Evolutionary conservation across 176 grass and related monocot genomes (phyloP), one percentile per base, ranked within the genome.

Genomic region (Phoenix roebelenii): DNA sequence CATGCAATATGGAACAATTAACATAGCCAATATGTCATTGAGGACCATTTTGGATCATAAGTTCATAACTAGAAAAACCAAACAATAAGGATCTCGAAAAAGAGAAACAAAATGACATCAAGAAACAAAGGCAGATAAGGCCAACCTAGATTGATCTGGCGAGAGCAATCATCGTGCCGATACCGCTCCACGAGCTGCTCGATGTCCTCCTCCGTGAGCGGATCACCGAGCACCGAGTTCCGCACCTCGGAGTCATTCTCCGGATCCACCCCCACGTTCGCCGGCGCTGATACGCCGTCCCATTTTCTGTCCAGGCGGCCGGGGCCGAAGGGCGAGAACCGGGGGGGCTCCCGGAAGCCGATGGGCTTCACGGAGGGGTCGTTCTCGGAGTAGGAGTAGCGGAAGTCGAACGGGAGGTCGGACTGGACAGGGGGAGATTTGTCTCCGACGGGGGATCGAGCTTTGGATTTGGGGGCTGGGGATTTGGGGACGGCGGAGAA

Each of bases 271-370:
- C 22, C 22, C 23, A 5, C 59, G 17, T 25, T 18, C 28, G 15
- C 22, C 9, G 72, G 30, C 4, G 85, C 80, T 15, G 51, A 70
- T 1, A 82, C 63, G 60, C 86, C 86, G 51, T 84, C 65, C 87
- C 87, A 90, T 1, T 68, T 69, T 16, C 87, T 68, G 72, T 85
- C 82, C 53, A 90, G 58, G 48, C 75, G 75, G 51, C 75, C 78
- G 17, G 82, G 87, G 4, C 87, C 87, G 51, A 90, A 90, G 51
- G 87, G 87, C 18, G 82, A 90, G 72, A 85, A 90, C n/a, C 78
- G 74, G 24, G 72, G 74, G 15, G 87, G 87, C 72, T 90, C 87
- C 0, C 87, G 87, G 64, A 90, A 84, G 16, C 86, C 82, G 75
- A 90, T 82, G 39, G 82, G 87, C 59, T 44, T 78, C 71, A 79